These are phyloP conservation scores for Extremus antarcticus DNA, from an alignment of 495 filamentous ascomycete species.

Conservation along the genomic window DNA sequence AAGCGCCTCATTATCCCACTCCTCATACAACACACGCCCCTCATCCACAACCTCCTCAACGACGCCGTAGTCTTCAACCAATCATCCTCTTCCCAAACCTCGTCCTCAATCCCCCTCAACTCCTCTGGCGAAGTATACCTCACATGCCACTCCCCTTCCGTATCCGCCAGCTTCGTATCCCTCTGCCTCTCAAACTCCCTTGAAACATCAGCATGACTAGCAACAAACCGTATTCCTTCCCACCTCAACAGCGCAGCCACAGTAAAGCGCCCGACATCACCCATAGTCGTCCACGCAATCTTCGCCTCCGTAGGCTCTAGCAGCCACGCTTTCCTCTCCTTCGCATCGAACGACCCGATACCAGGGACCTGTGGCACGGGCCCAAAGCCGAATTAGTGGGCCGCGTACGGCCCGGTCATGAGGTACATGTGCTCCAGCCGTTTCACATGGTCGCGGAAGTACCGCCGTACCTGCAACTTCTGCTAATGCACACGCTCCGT, in stretches of 20 bases:
- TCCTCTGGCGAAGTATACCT: constrained; percentile 40
- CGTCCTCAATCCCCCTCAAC: constrained; percentile 41
- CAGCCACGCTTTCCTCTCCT: constrained; percentile 43
- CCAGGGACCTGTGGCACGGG: constrained; percentile 21
- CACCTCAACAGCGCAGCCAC: constrained; percentile 42
- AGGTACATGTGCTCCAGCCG: constrained; percentile 52
- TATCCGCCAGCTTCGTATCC: no score
- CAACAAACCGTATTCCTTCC: constrained; percentile 62
- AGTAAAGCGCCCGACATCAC: constrained; percentile 54
- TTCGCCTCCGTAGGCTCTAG: constrained; percentile 43
- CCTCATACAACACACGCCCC: constrained; percentile 55
- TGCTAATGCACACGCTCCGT: constrained; percentile 55
- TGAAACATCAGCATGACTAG: constrained; percentile 49
- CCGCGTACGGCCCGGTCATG: constrained; percentile 58
- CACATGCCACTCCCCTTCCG: constrained; percentile 44
- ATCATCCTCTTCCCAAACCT: constrained; percentile 43
- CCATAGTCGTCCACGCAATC: constrained; percentile 54
- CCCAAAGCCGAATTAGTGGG: constrained; percentile 42
- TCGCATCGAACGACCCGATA: constrained; percentile 43
- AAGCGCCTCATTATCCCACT: constrained; percentile 44
- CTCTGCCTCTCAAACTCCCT: constrained; percentile 56
- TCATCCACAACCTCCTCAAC: constrained; percentile 55
- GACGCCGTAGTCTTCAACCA: constrained; percentile 45
- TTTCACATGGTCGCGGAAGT: constrained; percentile 39
- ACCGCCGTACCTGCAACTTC: constrained; percentile 54